Conservation (phyloP, 2,329 filamentous ascomycete species). For the Cladosporium oxysporum region DNA sequence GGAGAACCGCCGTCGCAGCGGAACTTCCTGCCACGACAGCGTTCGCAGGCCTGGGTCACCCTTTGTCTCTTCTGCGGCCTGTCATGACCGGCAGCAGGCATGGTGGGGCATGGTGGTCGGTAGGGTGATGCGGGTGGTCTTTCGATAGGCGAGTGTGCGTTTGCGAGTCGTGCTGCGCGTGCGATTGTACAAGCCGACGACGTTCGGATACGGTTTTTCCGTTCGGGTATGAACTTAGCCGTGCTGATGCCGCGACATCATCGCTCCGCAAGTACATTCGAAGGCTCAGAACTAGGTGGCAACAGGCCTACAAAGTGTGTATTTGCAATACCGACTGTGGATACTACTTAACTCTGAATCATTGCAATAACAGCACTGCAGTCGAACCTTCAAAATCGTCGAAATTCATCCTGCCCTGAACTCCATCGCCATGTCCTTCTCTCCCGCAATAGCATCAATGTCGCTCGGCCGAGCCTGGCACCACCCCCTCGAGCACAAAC, state of each 20-base stretch:
- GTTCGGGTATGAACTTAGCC: not conserved
- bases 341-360: not conserved
- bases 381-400: not conserved
- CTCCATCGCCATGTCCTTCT: constrained; percentile 42
- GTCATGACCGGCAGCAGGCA: not conserved
- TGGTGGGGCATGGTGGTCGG: not conserved
- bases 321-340: not conserved
- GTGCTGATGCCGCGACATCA: not conserved
- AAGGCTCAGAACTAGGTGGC: not conserved
- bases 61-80: constrained; percentile 6
- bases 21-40: constrained; percentile 1
- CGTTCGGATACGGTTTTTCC: not conserved
- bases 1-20: not conserved
- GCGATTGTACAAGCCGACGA: not conserved
- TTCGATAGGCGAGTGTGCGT: not conserved
- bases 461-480: constrained; percentile 73
- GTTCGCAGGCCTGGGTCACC: not conserved
- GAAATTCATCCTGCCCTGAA: not conserved
- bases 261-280: not conserved
- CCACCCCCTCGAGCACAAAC: constrained; percentile 66
- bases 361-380: not conserved
- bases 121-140: not conserved
- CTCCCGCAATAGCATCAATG: constrained; percentile 72
- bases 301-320: not conserved
- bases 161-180: not conserved